Conservation (phyloP, 352 stramenopile species). For the Phytophthora sp. region DNA sequence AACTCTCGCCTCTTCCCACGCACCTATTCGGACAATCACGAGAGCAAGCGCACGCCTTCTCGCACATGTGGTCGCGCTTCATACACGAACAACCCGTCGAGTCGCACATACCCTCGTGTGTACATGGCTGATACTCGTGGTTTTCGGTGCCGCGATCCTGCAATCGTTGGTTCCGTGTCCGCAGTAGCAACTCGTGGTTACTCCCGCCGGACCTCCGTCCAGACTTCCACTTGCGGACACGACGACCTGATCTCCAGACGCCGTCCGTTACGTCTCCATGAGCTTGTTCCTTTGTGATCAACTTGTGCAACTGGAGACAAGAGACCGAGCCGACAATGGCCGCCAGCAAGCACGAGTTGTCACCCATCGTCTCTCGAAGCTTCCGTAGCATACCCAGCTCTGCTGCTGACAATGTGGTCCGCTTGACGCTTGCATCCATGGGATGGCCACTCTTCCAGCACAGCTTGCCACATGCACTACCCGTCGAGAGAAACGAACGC, state of each 20-base stretch:
- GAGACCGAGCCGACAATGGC: constrained; percentile 49
- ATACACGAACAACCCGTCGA: constrained; percentile 69
- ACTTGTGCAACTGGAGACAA: constrained; percentile 52
- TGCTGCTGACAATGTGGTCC: constrained; percentile 13
- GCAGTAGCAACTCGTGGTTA: constrained; percentile 65
- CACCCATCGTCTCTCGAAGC: constrained; percentile 56
- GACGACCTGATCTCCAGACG: constrained; percentile 13
- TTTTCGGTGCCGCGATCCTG: constrained; percentile 62
- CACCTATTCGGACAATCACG: constrained; percentile 53
- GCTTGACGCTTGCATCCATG: neutral
- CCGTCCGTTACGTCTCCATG: neutral
- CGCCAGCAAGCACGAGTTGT: constrained; percentile 72
- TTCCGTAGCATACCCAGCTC: constrained; percentile 66
- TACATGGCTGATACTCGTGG: constrained; percentile 79
- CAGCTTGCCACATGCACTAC: constrained; percentile 35
- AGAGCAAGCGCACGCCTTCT: constrained; percentile 51
- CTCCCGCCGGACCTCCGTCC: constrained; percentile 42
- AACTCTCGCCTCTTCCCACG: constrained; percentile 1
- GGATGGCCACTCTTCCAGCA: constrained; percentile 43
- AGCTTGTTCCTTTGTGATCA: constrained; percentile 45
- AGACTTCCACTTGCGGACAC: constrained; percentile 51
- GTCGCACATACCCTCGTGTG: constrained; percentile 69
- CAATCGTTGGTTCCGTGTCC: constrained; percentile 65
- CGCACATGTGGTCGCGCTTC: constrained; percentile 52
- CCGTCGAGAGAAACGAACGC: constrained; percentile 37